These are phyloP conservation scores for Leccinum fuscescens DNA, from an alignment of 1,284 basidiomycete species.

Conservation along the genomic window DNA sequence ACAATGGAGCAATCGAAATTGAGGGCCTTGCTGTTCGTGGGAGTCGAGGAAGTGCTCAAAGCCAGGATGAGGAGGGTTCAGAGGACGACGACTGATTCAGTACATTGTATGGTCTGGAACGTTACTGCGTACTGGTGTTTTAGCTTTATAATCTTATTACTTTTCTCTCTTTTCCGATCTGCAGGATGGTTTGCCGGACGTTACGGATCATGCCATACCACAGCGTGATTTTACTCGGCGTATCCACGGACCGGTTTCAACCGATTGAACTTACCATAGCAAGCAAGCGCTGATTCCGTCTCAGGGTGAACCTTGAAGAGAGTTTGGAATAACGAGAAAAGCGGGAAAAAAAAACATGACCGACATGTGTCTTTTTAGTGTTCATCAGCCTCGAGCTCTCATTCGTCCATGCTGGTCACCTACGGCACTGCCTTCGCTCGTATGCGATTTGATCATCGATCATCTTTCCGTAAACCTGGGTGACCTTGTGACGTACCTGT, in stretches of 20 bases:
- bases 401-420: neutral
- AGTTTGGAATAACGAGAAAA: constrained; percentile 1
- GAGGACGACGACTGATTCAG: constrained; percentile 35
- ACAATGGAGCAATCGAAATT: constrained; percentile 50
- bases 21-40: constrained; percentile 48
- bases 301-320: constrained; percentile 6
- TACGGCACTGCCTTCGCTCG: constrained; percentile 20
- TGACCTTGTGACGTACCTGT: constrained; percentile 17
- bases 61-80: constrained; percentile 34
- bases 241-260: constrained; percentile 11
- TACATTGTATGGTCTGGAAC: constrained; percentile 26
- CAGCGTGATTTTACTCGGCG: constrained; percentile 4
- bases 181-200: constrained; percentile 19
- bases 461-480: constrained; percentile 5
- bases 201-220: constrained; percentile 17
- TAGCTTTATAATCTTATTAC: constrained; percentile 16
- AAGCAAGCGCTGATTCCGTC: constrained; percentile 7
- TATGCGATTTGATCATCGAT: constrained; percentile 14
- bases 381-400: neutral
- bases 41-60: constrained; percentile 6
- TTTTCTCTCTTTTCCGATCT: constrained; percentile 8
- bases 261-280: constrained; percentile 4
- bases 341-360: constrained; percentile 11
- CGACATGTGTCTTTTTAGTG: constrained; percentile 2
- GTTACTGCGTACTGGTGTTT: constrained; percentile 10